Conservation (phyloP, 805 yeast genomes). For the Metschnikowia arizonensis region DNA sequence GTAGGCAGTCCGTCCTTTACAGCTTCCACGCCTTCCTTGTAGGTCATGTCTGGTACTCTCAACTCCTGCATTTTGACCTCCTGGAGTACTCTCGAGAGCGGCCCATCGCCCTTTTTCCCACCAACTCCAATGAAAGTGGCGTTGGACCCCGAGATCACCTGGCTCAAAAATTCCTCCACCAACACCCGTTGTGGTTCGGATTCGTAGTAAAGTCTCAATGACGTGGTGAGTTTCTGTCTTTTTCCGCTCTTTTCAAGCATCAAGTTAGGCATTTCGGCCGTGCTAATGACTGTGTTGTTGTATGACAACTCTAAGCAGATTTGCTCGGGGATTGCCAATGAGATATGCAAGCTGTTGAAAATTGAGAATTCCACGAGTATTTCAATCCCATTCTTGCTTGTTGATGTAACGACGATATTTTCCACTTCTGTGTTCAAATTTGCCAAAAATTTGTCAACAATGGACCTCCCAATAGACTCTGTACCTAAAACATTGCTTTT, state of each 20-base stretch:
- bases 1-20: not conserved
- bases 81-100: conserved; percentile 5
- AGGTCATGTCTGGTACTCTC: conserved; percentile 16
- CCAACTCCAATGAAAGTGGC: conserved; percentile 8
- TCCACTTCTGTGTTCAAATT: conserved; percentile 5
- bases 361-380: conserved; percentile 30
- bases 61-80: conserved; percentile 21
- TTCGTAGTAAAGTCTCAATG: conserved; percentile 15
- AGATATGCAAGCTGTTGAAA: conserved; percentile 29
- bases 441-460: not conserved
- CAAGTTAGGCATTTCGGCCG: conserved; percentile 22
- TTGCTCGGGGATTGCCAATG: conserved; percentile 22
- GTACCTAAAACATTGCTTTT: too few relatives aligned
- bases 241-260: conserved; percentile 15
- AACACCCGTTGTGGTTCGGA: conserved; percentile 7
- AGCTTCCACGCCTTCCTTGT: not conserved
- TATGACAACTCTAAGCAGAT: conserved; percentile 26
- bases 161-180: conserved; percentile 21
- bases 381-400: conserved; percentile 21
- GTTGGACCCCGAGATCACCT: conserved; percentile 18
- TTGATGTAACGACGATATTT: conserved; percentile 23
- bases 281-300: conserved; percentile 35
- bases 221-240: conserved; percentile 19
- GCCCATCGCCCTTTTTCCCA: not conserved
- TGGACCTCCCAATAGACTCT: not conserved